A percentile compares a stretch with the other conserved stretches of the same genome.
phyloP scores from a whole-genome alignment of 108 stramenopile genomes.

The Nitzschia sp. region DNA sequence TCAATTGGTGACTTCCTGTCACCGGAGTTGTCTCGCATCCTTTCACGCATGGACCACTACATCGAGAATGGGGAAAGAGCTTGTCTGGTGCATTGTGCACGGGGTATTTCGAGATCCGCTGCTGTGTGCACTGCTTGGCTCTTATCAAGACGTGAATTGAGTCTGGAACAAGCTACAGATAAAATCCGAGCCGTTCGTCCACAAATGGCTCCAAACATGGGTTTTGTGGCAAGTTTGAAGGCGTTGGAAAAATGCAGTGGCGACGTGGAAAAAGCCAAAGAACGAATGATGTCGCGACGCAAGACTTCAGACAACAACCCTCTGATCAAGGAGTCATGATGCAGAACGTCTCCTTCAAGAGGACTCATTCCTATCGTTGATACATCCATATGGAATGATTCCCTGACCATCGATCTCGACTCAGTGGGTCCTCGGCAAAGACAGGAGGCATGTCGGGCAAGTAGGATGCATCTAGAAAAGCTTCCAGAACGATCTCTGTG shows the following conservation, averaged over 20 bases:
- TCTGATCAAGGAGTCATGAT: neutral
- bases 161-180: constrained; percentile 34
- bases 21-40: constrained; percentile 7
- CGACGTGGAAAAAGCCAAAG: constrained; percentile 2
- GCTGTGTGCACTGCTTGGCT: constrained; percentile 48
- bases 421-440: constrained; percentile 1
- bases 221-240: constrained; percentile 38
- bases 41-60: constrained; percentile 26
- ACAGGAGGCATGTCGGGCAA: constrained; percentile 6
- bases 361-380: too few relatives aligned
- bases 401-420: constrained; percentile 5
- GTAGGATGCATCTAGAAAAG: constrained; percentile 1
- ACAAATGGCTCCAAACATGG: constrained; percentile 38
- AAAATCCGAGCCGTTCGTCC: constrained; percentile 31
- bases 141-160: constrained; percentile 16
- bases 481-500: neutral
- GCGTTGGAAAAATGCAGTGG: constrained; percentile 31
- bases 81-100: constrained; percentile 53
- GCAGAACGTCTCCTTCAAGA: neutral
- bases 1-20: constrained; percentile 25
- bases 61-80: neutral
- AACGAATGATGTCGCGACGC: constrained; percentile 2
- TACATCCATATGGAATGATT: constrained; percentile 1
- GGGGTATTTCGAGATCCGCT: constrained; percentile 40
- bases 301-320: neutral